Conservation (phyloP, 2,329 filamentous ascomycete species). For the Myriosclerotinia scirpicola region DNA sequence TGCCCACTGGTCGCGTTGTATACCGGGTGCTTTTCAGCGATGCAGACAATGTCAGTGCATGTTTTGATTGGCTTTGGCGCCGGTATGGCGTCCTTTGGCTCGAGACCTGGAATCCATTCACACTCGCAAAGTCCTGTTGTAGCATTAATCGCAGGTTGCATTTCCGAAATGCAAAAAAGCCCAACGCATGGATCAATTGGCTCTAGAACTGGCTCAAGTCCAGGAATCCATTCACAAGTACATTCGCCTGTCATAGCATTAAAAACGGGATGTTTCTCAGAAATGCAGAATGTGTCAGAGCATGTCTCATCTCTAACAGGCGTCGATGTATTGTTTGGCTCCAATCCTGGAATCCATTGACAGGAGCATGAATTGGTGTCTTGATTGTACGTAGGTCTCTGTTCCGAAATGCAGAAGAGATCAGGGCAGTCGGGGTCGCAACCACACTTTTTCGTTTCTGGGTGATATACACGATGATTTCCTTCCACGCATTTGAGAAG, state of each 20-base stretch:
- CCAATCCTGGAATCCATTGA: slow-evolving; percentile 25
- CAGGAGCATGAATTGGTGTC: slow-evolving; percentile 28
- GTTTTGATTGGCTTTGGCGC: neutral
- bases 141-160: slow-evolving; percentile 18
- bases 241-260: slow-evolving; percentile 21
- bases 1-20: slow-evolving; percentile 18
- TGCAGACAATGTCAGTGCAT: slow-evolving; percentile 3
- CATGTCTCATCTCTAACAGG: slow-evolving; percentile 22
- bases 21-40: slow-evolving; percentile 24
- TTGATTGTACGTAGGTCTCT: slow-evolving; percentile 25
- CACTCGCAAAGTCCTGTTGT: slow-evolving; percentile 24
- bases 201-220: slow-evolving; percentile 20
- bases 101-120: slow-evolving; percentile 23
- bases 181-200: slow-evolving; percentile 16
- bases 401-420: slow-evolving; percentile 28
- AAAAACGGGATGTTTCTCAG: slow-evolving; percentile 25
- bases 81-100: neutral
- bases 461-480: slow-evolving; percentile 30
- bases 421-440: slow-evolving; percentile 31
- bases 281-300: slow-evolving; percentile 27
- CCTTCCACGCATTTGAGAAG: slow-evolving; percentile 28
- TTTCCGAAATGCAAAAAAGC: slow-evolving; percentile 27
- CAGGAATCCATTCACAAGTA: slow-evolving; percentile 29
- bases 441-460: slow-evolving; percentile 27
- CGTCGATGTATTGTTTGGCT: slow-evolving; percentile 16